Evolutionary conservation across 2,329 filamentous ascomycete genomes (phyloP).

Genomic region (Bipolaris oryzae): DNA sequence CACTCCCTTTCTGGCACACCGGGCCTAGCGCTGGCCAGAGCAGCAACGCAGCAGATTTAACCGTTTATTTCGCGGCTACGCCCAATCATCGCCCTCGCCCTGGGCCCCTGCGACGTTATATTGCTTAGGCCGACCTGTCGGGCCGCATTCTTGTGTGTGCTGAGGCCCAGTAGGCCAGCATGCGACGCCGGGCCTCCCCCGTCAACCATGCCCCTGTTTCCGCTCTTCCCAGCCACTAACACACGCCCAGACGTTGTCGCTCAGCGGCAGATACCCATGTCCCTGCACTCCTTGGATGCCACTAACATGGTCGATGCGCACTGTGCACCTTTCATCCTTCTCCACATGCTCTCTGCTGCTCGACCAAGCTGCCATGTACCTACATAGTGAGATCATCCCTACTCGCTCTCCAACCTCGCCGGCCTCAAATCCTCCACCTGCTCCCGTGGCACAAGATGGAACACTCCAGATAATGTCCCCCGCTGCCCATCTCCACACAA

Average conservation of each 20-base stretch:
- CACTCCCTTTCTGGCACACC: constrained; percentile 21
- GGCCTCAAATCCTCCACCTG: constrained; percentile 32
- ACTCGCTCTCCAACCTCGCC: constrained; percentile 35
- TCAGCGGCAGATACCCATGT: constrained; percentile 32
- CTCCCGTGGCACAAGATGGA: constrained; percentile 33
- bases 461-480: constrained; percentile 28
- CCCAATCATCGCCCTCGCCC: constrained; percentile 32
- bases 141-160: constrained; percentile 28
- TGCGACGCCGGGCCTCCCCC: constrained; percentile 29
- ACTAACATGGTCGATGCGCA: constrained; percentile 37
- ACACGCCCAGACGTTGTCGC: constrained; percentile 24
- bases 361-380: constrained; percentile 38
- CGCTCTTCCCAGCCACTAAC: constrained; percentile 33
- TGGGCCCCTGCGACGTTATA: constrained; percentile 39
- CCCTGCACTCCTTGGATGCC: constrained; percentile 35
- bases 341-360: constrained; percentile 46
- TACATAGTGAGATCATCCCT: constrained; percentile 44
- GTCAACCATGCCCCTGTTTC: constrained; percentile 27
- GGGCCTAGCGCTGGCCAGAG: constrained; percentile 25
- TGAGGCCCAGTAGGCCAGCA: constrained; percentile 36
- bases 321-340: constrained; percentile 44
- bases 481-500: constrained; percentile 10
- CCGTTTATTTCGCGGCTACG: constrained; percentile 36
- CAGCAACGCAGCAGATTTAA: constrained; percentile 39
- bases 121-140: constrained; percentile 41